Base-by-base conservation (phyloP, 805 yeast species). In the Nakazawaea pomicola region DNA sequence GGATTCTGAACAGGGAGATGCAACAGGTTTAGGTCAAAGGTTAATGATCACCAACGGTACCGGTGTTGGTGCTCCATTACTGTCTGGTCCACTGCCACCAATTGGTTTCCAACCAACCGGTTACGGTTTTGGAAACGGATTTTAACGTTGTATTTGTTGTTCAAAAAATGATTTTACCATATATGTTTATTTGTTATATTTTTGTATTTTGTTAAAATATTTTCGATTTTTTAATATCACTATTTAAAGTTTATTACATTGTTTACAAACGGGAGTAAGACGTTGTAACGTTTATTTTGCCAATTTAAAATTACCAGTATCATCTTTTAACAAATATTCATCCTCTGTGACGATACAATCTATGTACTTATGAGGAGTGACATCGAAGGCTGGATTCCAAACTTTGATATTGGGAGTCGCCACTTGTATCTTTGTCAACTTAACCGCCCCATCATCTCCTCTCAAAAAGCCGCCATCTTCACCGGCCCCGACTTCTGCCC, bases 381-480 rank as follows among this genome's bases (percentile, higher is more conserved):
- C 88, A 56, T 91, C 99, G 54, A 91, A 91, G 0, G 97, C 83
- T 1, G 99, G 99, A 54, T 93, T 93, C 97, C 97, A 91, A 2
- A 89, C 96, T 4, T 71, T 65, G 24, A 90, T 82, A 0, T 83
- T 84, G 2, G 84, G 83, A 3, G 98, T 93, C 1, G 96, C 96
- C 44, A 83, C 74, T 29, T 85, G 83, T 11, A 89, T 83, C 15
- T 78, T 78, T 1, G 72, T 53, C 18, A 63, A 46, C 15, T 52
- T 52, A 30, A 61, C 57, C 12, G 53, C 40, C 23, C 44, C 67
- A 4, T 44, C 43, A 10, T 38, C 38, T 15, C 51, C 40, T 54
- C 33, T 61, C 57, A 42, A 70, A 65, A 42, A 61, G 45, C 35
- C 28, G 15, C 37, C 64, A 50, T 40, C 54, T 35, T 35, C 24